Base-by-base conservation (phyloP, 805 yeast genomes). In the Saccharomycopsis lassenensis region DNA sequence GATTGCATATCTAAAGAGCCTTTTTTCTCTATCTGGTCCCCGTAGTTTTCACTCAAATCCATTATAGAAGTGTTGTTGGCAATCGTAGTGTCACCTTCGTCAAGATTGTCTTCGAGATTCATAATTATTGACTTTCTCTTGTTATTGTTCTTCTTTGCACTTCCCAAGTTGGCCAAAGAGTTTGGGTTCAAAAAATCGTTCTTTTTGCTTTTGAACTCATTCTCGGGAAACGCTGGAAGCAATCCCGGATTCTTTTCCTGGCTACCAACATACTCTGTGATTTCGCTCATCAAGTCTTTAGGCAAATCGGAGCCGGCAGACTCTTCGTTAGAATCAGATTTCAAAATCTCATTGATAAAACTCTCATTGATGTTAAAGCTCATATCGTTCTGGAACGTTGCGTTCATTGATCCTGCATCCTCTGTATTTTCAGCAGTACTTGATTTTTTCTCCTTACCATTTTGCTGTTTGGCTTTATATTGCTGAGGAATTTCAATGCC, bases 21-120 rank as follows among this genome's bases (percentile, higher is more conserved):
- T 27, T 15, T n/a, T 8, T 12, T 28, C 16, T 12, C 14, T 11
- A 23, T 8, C 6, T 38, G 24, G n/a, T 21, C 22, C 3, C 14
- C 7, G 14, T 23, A 12, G 12, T 14, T 31, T 8, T 39, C 39
- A 20, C 35, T 31, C 19, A 25, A 21, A 14, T 40, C 46, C 30
- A 43, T 37, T 11, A 43, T 37, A 7, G 40, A 34, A 8, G 46
- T 40, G 21, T 23, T 40, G 19, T 40, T 43, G 14, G 40, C 38
- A 12, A 43, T 41, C 6, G 46, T 43, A 15, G 46, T 43, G 20
- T 43, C 46, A n/a, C 46, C 46, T 22, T 43, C 46, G 29, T 43
- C 46, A 23, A 40, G 16, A n/a, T 15, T 23, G 17, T 36, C 37
- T 16, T n/a, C n/a, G n/a, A n/a, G n/a, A n/a, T n/a, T n/a, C n/a